phyloP scores from a whole-genome alignment of 176 grass and related monocot species.

The Triticum dicoccoides region DNA sequence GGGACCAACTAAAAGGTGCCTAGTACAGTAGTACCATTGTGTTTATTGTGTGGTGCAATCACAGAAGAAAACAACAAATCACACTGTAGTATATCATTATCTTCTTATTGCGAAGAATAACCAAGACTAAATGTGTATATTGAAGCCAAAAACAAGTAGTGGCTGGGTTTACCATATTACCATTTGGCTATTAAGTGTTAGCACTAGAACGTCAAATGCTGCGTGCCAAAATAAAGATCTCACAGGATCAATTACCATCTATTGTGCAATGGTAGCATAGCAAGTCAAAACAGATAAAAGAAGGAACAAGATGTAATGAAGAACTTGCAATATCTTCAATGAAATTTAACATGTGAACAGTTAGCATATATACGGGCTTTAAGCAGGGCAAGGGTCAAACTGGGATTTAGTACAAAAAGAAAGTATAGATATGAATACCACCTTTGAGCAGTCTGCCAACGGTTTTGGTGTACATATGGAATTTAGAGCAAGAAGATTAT shows the following conservation, averaged over 20 bases:
- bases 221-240: not conserved
- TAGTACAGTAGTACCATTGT: not conserved
- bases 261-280: not conserved
- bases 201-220: not conserved
- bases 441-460: not conserved
- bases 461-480: not conserved
- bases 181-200: not conserved
- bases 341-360: not conserved
- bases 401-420: not conserved
- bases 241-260: not conserved
- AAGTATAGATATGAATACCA: not conserved
- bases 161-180: not conserved
- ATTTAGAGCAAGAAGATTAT: not conserved
- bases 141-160: not conserved
- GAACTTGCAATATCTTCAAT: not conserved
- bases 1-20: not conserved
- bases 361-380: not conserved
- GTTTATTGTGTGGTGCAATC: not conserved
- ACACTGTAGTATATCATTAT: not conserved
- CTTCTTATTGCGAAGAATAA: not conserved
- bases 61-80: conserved; percentile 8
- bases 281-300: not conserved
- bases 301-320: not conserved
- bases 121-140: not conserved
- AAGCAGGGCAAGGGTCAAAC: not conserved